Percentiles rank a stretch among this genome's conserved stretches.
Conservation (phyloP, 2,329 filamentous ascomycete species). For the Aspergillus fumigatus region DNA sequence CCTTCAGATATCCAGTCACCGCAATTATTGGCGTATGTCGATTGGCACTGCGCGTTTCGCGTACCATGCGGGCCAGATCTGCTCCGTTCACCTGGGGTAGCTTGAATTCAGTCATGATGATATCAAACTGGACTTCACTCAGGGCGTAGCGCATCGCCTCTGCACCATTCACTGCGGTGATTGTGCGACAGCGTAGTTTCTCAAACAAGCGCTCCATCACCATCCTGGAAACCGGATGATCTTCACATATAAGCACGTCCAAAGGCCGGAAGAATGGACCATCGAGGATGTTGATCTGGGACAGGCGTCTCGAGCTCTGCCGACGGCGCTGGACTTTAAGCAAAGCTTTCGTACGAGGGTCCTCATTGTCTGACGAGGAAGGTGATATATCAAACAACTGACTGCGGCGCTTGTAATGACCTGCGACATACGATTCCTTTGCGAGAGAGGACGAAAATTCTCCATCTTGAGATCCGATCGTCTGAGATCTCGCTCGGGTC, state of each 20-base stretch:
- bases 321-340: constrained; percentile 87
- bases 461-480: constrained; percentile 88
- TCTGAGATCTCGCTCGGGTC: constrained; percentile 77
- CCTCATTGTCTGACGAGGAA: constrained; percentile 95
- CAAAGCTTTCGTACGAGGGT: constrained; percentile 82
- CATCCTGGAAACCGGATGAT: constrained; percentile 92
- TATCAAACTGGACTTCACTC: constrained; percentile 97
- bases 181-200: constrained; percentile 89
- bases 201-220: constrained; percentile 99
- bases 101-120: constrained; percentile 97
- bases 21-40: constrained; percentile 92
- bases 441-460: constrained; percentile 64
- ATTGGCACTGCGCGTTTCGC: constrained; percentile 93
- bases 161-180: constrained; percentile 82
- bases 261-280: constrained; percentile 83
- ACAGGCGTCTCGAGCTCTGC: constrained; percentile 92
- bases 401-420: constrained; percentile 83
- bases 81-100: constrained; percentile 91
- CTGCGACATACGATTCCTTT: constrained; percentile 57
- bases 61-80: constrained; percentile 95
- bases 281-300: constrained; percentile 80
- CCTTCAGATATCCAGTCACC: constrained; percentile 96
- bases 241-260: constrained; percentile 94
- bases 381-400: constrained; percentile 96
- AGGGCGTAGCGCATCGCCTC: constrained; percentile 92